Conservation (phyloP, 441 rosid species). For the Gossypium trilobum region DNA sequence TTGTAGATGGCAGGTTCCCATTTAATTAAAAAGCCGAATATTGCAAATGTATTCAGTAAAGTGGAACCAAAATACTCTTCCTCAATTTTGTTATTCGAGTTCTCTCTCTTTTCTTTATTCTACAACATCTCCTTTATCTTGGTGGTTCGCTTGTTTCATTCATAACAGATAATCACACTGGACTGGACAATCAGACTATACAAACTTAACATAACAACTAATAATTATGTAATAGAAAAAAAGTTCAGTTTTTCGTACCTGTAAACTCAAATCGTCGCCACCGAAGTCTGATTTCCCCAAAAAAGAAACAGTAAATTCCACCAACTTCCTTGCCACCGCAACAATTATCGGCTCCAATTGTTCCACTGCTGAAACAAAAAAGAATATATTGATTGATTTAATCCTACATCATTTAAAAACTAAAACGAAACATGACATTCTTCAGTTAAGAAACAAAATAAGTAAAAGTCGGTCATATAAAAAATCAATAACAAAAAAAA, state of each 20-base stretch:
- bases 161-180: background rate
- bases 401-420: background rate
- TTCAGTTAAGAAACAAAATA: slow-evolving; percentile 10
- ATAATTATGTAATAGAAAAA: background rate
- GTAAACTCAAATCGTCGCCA: slow-evolving; percentile 45
- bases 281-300: slow-evolving; percentile 61
- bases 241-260: slow-evolving; percentile 43
- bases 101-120: background rate
- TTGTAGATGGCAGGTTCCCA: background rate
- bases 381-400: slow-evolving; percentile 11
- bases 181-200: background rate
- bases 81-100: background rate
- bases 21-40: background rate
- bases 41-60: background rate
- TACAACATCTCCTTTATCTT: background rate
- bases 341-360: slow-evolving; percentile 64
- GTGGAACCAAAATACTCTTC: background rate
- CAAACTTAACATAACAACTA: background rate
- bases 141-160: background rate
- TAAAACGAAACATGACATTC: background rate
- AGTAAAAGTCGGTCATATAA: background rate
- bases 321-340: slow-evolving; percentile 57
- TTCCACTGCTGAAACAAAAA: slow-evolving; percentile 42
- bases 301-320: slow-evolving; percentile 78
- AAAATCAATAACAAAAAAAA: background rate